Conservation (phyloP, 2,329 filamentous ascomycete species). For the Colletotrichum chrysophilum region DNA sequence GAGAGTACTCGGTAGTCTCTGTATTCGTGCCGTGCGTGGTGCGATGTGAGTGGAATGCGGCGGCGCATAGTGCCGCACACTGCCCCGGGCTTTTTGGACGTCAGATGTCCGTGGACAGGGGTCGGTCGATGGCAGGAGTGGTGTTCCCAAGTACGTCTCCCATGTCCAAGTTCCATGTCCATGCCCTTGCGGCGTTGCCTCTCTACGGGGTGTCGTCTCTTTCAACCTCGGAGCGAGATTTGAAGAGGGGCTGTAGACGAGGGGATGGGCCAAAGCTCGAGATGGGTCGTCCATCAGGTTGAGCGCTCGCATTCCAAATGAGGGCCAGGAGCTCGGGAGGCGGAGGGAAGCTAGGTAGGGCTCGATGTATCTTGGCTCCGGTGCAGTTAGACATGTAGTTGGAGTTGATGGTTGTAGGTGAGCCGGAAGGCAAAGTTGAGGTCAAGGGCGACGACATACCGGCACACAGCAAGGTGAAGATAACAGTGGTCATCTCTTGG, state of each 20-base stretch:
- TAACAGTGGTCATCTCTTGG: neutral
- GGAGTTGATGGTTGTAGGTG: neutral
- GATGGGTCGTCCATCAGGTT: neutral
- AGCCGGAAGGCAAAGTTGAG: neutral
- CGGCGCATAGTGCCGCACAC: neutral
- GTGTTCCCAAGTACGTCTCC: neutral
- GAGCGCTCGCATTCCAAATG: neutral
- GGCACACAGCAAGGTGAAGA: neutral
- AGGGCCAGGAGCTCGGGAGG: neutral
- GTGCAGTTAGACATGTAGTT: neutral
- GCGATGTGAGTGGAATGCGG: neutral
- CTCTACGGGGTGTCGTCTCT: neutral
- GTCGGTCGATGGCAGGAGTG: neutral
- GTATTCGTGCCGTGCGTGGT: neutral
- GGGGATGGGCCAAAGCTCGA: neutral
- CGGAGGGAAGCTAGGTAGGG: neutral
- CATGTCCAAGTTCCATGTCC: neutral
- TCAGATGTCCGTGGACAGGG: conserved; percentile 6
- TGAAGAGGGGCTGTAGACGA: neutral
- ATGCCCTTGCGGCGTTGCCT: neutral
- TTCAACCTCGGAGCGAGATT: neutral
- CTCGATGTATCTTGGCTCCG: neutral
- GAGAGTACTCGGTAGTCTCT: neutral
- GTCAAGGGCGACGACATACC: neutral
- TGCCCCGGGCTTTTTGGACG: neutral